A percentile compares a stretch with the other conserved stretches of the same genome.
These are phyloP conservation scores for Chaetomium cochliodes DNA, from an alignment of 495 filamentous ascomycete species.

Conservation along the genomic window DNA sequence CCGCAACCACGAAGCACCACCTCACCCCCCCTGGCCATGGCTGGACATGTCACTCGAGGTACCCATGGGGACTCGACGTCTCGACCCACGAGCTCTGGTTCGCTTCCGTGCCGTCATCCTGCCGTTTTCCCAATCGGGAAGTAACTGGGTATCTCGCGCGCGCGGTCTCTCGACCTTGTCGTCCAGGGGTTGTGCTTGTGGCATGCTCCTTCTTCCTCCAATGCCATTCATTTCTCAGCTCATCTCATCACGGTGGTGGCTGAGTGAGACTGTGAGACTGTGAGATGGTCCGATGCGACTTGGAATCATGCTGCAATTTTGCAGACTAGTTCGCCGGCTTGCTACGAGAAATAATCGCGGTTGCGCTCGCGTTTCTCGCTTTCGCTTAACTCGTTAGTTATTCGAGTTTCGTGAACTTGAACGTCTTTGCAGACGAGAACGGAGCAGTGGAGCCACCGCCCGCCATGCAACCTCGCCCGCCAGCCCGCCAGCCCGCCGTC, in stretches of 20 bases:
- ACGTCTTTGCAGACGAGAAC: no score
- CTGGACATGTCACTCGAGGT: background rate
- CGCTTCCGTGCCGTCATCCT: background rate
- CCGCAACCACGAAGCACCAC: background rate
- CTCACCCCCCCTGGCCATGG: background rate
- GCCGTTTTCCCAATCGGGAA: background rate
- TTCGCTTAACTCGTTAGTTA: no score
- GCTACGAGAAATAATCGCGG: no score
- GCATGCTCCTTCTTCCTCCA: no score
- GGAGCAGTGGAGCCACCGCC: no score
- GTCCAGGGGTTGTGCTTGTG: background rate
- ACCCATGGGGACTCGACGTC: background rate
- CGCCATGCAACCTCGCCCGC: no score
- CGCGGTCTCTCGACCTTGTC: no score
- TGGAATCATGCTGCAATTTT: background rate
- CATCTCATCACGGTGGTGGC: slow-evolving; percentile 6
- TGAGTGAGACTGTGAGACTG: slow-evolving; percentile 3
- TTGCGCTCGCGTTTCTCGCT: no score
- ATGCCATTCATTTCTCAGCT: background rate
- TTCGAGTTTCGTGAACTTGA: no score
- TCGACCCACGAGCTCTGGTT: background rate
- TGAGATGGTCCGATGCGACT: background rate
- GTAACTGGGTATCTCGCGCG: background rate
- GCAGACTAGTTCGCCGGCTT: background rate
- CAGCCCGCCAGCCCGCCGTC: background rate